These are phyloP conservation scores for Saturnispora gosingensis DNA, from an alignment of 805 yeast species.

Conservation along the genomic window DNA sequence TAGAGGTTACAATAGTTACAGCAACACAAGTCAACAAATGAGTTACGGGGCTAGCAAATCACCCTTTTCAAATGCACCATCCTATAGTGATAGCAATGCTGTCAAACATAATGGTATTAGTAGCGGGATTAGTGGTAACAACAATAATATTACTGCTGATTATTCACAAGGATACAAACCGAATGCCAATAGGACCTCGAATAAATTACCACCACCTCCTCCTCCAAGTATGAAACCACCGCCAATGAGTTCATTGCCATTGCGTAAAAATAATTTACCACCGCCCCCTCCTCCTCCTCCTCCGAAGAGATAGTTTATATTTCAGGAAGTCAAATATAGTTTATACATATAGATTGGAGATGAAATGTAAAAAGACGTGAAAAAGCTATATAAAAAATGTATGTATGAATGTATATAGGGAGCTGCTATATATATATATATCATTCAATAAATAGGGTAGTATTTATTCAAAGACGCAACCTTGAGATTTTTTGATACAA, in stretches of 20 bases:
- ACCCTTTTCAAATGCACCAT: background rate
- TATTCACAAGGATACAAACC: background rate
- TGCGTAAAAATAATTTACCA: background rate
- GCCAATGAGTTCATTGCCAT: background rate
- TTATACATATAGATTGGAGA: background rate
- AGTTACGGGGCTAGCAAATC: conserved; percentile 5
- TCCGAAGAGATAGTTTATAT: background rate
- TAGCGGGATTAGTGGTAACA: background rate
- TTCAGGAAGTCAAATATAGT: background rate
- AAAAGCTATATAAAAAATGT: background rate
- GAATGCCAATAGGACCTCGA: background rate
- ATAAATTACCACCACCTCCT: conserved; percentile 8
- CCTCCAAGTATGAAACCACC: background rate
- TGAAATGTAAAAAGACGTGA: background rate
- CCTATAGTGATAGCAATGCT: conserved; percentile 4
- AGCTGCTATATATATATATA: conserved; percentile 22
- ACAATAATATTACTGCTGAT: background rate
- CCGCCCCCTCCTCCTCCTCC: conserved; percentile 3
- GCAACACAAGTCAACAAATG: background rate
- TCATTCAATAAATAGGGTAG: conserved; percentile 29
- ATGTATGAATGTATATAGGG: background rate
- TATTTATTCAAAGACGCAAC: conserved; percentile 49
- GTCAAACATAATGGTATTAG: conserved; percentile 2
- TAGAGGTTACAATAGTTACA: background rate
- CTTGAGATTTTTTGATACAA: conserved; percentile 24